These are phyloP conservation scores for Trametes sanguinea DNA, from an alignment of 768 basidiomycete species.

Conservation along the genomic window DNA sequence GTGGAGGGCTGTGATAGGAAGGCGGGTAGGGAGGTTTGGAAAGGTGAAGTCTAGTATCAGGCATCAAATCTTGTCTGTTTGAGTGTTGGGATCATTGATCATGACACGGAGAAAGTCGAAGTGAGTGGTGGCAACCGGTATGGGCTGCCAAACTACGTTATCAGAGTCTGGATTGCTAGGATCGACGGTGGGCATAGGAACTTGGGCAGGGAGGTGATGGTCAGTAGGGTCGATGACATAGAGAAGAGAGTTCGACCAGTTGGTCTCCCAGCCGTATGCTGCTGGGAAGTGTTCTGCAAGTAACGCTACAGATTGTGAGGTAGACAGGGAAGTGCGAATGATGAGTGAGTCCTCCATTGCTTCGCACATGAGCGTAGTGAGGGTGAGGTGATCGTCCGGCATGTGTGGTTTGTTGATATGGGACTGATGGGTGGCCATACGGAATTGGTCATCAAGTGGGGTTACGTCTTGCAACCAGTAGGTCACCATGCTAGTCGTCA, in stretches of 20 bases:
- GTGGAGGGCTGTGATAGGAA: background rate
- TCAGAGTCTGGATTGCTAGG: background rate
- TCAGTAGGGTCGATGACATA: background rate
- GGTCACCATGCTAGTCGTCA: constrained; percentile 31
- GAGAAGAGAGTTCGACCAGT: background rate
- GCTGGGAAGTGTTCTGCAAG: background rate
- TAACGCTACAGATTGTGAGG: background rate
- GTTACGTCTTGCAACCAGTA: constrained; percentile 25
- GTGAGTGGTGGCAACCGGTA: background rate
- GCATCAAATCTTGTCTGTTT: background rate
- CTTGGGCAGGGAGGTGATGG: too few relatives aligned
- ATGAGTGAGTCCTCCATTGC: too few relatives aligned
- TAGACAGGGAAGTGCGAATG: background rate
- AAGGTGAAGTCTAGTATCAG: background rate
- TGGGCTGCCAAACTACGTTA: background rate
- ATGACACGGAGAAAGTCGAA: background rate
- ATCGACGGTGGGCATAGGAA: too few relatives aligned
- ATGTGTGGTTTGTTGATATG: too few relatives aligned
- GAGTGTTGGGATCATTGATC: background rate
- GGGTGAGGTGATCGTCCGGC: too few relatives aligned
- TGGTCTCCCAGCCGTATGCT: background rate
- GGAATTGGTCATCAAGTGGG: too few relatives aligned
- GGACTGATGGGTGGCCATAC: too few relatives aligned
- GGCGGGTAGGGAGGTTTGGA: background rate
- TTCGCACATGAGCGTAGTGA: too few relatives aligned